Base-by-base conservation (phyloP, 192 early-diverging fungal species). In the Podochytrium sp. region DNA sequence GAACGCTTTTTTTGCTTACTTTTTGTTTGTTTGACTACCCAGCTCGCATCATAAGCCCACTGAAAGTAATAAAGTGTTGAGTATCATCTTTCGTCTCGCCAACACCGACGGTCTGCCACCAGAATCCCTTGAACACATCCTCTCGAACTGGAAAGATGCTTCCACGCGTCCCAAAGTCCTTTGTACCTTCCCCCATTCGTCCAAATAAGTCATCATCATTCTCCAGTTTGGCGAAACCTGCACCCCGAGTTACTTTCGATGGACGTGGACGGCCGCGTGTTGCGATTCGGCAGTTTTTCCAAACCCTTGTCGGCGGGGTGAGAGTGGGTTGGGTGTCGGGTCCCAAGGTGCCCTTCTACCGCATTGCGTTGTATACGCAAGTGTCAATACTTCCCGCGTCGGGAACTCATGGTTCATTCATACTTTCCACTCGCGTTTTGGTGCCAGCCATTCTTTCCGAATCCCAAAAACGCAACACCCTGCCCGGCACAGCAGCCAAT, bases 251-350 rank as follows among this genome's bases (percentile, higher is more conserved):
- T 93, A 96, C 75, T 84, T 96, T 95, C 94, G 18, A 83, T 98
- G 71, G 95, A 97, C 81, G 82, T 74, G 6, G 94, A 98, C 73
- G 91, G 89, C 1, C 89, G 96, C 7, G 94, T 98, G 0, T 84
- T 98, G 29, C 89, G 96, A 1, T 91, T 97, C 57, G 96, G 97
- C 75, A 93, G 91, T 30, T 90, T 98, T 74, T 94, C 92, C 78
- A 98, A 98, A 77, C 87, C 97, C 55, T 68, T 98, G 38, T 93
- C 92, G 3, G 91, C 93, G 0, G 96, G 96, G 63, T 94, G 65
- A 91, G 96, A 42, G 76, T 95, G 33, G 74, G 74, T 10, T 81
- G 71, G 64, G 86, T 83, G 23, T 81, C 86, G 37, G 87, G 87
- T 3, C 87, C 87, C 0, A 76, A 72, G 29, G 86, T 84, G 50